Evolutionary conservation across 139 green algal species (phyloP).

Genomic region (Choricystis sp.): DNA sequence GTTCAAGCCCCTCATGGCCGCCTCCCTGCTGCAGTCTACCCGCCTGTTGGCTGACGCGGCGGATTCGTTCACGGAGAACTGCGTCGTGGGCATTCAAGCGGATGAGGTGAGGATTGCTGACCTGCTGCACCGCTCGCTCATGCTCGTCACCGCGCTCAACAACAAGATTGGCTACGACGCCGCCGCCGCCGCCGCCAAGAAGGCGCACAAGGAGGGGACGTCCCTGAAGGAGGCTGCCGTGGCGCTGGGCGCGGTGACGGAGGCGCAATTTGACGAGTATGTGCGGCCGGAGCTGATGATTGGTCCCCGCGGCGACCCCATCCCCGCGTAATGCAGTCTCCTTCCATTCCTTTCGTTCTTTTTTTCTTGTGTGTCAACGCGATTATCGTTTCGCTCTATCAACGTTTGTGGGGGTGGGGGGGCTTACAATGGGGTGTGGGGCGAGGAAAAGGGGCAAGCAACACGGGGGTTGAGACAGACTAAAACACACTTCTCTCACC

Average conservation of each 20-base stretch:
- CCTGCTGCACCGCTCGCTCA: constrained; percentile 79
- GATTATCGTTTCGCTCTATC: too few relatives aligned
- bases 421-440: too few relatives aligned
- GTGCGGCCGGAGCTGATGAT: constrained; percentile 84
- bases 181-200: constrained; percentile 82
- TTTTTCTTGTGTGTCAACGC: too few relatives aligned
- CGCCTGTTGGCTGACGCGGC: constrained; percentile 63
- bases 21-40: constrained; percentile 33
- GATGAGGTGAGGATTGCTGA: constrained; percentile 60
- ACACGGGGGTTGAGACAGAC: too few relatives aligned
- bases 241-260: constrained; percentile 44
- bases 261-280: constrained; percentile 71
- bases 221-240: constrained; percentile 75
- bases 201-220: constrained; percentile 80
- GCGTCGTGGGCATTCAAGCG: constrained; percentile 38
- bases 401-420: too few relatives aligned
- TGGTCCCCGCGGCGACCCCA: too few relatives aligned
- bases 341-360: too few relatives aligned
- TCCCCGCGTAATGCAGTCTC: too few relatives aligned
- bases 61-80: constrained; percentile 63
- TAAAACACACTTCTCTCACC: too few relatives aligned
- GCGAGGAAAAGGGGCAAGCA: too few relatives aligned
- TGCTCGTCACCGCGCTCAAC: constrained; percentile 93
- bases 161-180: constrained; percentile 88
- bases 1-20: constrained; percentile 80